Percentiles rank a stretch among this genome's conserved stretches.
Evolutionary conservation across 2,329 filamentous ascomycete species (phyloP).

Genomic region (Ceratocystiopsis brevicomis): DNA sequence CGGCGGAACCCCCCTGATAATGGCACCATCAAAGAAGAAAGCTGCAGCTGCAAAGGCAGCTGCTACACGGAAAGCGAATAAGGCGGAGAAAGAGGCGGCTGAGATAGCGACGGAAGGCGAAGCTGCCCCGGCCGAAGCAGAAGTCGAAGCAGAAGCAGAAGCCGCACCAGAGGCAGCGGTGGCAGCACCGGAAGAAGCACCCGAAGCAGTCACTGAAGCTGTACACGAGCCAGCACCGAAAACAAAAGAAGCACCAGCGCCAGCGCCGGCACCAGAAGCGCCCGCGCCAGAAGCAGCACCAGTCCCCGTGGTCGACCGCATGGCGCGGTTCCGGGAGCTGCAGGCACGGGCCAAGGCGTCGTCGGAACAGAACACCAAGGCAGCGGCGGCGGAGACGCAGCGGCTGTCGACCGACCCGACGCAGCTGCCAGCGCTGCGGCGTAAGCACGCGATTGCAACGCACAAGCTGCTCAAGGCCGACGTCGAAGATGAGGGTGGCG

Average conservation of each 20-base stretch:
- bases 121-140: not conserved
- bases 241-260: not conserved
- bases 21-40: too few relatives aligned
- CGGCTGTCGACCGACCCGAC: slow-evolving; percentile 59
- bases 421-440: slow-evolving; percentile 58
- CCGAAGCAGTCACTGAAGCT: not conserved
- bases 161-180: not conserved
- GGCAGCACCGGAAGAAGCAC: not conserved
- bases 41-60: too few relatives aligned
- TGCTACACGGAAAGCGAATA: too few relatives aligned
- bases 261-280: not conserved
- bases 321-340: slow-evolving; percentile 72
- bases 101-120: not conserved
- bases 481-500: slow-evolving; percentile 63
- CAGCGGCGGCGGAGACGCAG: slow-evolving; percentile 67
- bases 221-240: not conserved
- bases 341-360: slow-evolving; percentile 62
- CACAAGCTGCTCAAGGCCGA: slow-evolving; percentile 91
- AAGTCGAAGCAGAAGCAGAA: not conserved
- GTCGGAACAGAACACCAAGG: slow-evolving; percentile 58
- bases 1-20: too few relatives aligned
- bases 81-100: not conserved
- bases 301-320: slow-evolving; percentile 30
- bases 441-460: slow-evolving; percentile 70
- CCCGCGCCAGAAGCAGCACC: not conserved